Evolutionary conservation across 2,329 filamentous ascomycete genomes (phyloP), one percentile per base, ranked within the genome.

Genomic region (Claviceps fusiformis): DNA sequence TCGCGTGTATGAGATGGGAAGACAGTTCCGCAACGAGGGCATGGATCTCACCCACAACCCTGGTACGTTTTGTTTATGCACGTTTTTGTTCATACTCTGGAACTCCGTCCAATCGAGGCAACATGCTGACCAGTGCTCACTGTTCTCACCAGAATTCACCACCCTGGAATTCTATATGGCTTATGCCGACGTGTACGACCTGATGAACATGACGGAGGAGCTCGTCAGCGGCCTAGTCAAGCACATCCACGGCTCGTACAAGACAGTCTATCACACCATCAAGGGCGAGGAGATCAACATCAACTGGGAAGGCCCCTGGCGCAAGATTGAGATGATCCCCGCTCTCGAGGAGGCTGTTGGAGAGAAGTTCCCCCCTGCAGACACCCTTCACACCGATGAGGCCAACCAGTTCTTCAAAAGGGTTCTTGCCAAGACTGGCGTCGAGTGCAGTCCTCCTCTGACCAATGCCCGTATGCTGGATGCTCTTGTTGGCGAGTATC

Each of bases 111-210:
- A 41, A 15, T 3, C 37, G 37, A 3, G 10, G 3, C 49, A 35
- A 46, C 15, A 15, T 3, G 31, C 54, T 27, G 24, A 50, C 60
- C 61, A 49, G 10, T 1, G 3, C 44, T 35, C n/a, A 35, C 17
- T 11, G 5, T 3, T n/a, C 13, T 35, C n/a, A 9, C 4, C 88
- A 44, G 93, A 98, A 70, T 98, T 98, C 76, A 98, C 93, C 47
- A 95, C 89, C 31, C 89, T 89, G 70, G 93, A 98, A 71, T 97
- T 97, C 74, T 98, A 98, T 73, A 85, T 87, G 81, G 92, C 93
- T 3, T 97, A 90, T 62, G 87, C 86, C 55, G 90, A 95, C 71
- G 82, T 95, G 62, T 87, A 95, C 70, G 93, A 97, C 67, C 76
- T 96, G 57, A 71, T 71, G 64, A 75, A 87, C 57, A 80, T 89